Percentiles rank a stretch among this genome's conserved stretches.
phyloP scores from a whole-genome alignment of 2,329 filamentous ascomycete genomes.

The Penicillium expansum region DNA sequence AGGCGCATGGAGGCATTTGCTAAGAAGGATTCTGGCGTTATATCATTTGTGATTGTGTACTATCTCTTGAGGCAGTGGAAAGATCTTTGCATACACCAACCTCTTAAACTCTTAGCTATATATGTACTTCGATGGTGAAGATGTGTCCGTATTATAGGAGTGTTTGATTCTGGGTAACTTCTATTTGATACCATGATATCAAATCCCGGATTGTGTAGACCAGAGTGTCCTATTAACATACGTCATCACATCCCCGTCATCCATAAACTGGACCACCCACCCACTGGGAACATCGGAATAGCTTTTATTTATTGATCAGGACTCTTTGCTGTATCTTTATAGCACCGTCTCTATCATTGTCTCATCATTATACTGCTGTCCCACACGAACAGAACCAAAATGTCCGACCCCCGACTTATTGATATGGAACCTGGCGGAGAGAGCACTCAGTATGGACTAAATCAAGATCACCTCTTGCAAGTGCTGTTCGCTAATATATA shows the following conservation, averaged over 20 bases:
- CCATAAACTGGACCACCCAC: constrained; percentile 7
- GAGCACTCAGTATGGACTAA: constrained; percentile 51
- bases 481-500: background rate
- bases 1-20: constrained; percentile 14
- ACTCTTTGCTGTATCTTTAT: background rate
- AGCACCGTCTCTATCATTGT: background rate
- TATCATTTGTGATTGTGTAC: background rate
- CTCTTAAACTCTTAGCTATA: background rate
- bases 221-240: constrained; percentile 8
- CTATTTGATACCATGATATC: background rate
- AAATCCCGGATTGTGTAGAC: background rate
- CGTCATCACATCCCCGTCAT: constrained; percentile 22
- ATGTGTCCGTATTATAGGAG: background rate
- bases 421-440: constrained; percentile 61
- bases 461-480: background rate
- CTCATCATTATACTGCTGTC: background rate
- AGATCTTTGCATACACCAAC: background rate
- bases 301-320: background rate
- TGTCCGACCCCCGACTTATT: constrained; percentile 55
- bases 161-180: background rate
- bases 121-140: background rate
- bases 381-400: constrained; percentile 22
- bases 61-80: background rate
- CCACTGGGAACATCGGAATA: background rate
- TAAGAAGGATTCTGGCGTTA: constrained; percentile 10